Evolutionary conservation across 1,284 basidiomycete species (phyloP).

Genomic region (Omphalotus olearius): DNA sequence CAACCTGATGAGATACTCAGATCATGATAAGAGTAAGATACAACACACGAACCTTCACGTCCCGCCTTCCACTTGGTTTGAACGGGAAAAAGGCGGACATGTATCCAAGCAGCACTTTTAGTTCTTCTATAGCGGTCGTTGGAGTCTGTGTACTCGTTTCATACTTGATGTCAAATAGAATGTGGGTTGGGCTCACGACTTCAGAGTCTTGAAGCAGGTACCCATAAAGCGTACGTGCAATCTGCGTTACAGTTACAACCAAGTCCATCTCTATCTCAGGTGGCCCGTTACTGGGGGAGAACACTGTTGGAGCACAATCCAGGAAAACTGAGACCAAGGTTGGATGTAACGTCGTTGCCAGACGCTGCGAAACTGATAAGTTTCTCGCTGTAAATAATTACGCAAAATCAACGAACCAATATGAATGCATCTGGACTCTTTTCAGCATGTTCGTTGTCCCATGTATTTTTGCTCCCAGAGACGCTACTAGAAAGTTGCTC

Average conservation of each 20-base stretch:
- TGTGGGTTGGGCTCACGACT: not conserved
- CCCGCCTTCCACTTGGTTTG: slow-evolving; percentile 37
- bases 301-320: slow-evolving; percentile 79
- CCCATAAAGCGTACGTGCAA: slow-evolving; percentile 67
- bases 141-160: not conserved
- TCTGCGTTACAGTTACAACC: slow-evolving; percentile 56
- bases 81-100: slow-evolving; percentile 87
- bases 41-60: slow-evolving; percentile 48
- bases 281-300: slow-evolving; percentile 55
- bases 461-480: too few species aligned
- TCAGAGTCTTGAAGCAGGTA: slow-evolving; percentile 41
- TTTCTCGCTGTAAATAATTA: not conserved
- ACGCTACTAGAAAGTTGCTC: not conserved
- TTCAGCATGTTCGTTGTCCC: too few species aligned
- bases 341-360: slow-evolving; percentile 61
- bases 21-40: slow-evolving; percentile 8
- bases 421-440: slow-evolving; percentile 3
- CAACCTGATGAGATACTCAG: slow-evolving; percentile 34
- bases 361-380: slow-evolving; percentile 26
- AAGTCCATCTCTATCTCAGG: slow-evolving; percentile 62
- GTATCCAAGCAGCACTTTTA: slow-evolving; percentile 60
- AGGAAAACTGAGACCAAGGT: slow-evolving; percentile 80
- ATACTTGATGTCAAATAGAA: not conserved
- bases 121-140: slow-evolving; percentile 29
- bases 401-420: not conserved